A percentile compares a stretch with the other conserved stretches of the same genome.
phyloP scores from a whole-genome alignment of 2,329 filamentous ascomycete species.

The Hymenoscyphus repandus region DNA sequence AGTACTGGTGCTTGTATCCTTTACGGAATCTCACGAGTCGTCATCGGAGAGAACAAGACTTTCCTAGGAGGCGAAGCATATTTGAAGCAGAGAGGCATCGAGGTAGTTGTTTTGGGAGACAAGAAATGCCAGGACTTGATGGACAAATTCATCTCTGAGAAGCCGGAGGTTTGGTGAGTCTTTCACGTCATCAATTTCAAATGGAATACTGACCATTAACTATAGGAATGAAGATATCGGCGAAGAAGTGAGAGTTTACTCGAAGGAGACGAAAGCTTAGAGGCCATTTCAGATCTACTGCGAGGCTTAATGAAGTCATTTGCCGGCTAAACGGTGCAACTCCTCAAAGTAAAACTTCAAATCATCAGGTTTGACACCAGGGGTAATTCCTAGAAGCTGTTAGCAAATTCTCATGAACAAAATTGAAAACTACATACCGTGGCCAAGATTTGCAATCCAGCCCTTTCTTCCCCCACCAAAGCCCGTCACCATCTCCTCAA shows the following conservation, averaged over 20 bases:
- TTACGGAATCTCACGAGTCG: slow-evolving; percentile 68
- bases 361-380: slow-evolving; percentile 88
- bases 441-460: slow-evolving; percentile 96
- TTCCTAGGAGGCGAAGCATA: slow-evolving; percentile 71
- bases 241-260: slow-evolving; percentile 39
- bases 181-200: background rate
- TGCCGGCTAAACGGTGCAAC: slow-evolving; percentile 64
- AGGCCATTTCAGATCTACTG: background rate
- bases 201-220: slow-evolving; percentile 1
- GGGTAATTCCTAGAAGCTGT: slow-evolving; percentile 69
- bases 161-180: slow-evolving; percentile 63
- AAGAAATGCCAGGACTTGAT: slow-evolving; percentile 62
- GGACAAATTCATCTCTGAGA: slow-evolving; percentile 66
- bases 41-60: slow-evolving; percentile 72
- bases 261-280: slow-evolving; percentile 30
- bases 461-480: slow-evolving; percentile 78
- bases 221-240: slow-evolving; percentile 55
- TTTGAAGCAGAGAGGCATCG: slow-evolving; percentile 60
- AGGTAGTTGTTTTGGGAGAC: slow-evolving; percentile 66
- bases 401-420: slow-evolving; percentile 6
- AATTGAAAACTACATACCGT: slow-evolving; percentile 57
- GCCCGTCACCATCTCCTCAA: slow-evolving; percentile 80
- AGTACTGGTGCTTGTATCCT: slow-evolving; percentile 68
- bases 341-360: slow-evolving; percentile 92
- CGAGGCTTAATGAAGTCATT: slow-evolving; percentile 10